These are phyloP conservation scores for Ormosia emarginata DNA, from an alignment of 306 rosid species.

Conservation along the genomic window DNA sequence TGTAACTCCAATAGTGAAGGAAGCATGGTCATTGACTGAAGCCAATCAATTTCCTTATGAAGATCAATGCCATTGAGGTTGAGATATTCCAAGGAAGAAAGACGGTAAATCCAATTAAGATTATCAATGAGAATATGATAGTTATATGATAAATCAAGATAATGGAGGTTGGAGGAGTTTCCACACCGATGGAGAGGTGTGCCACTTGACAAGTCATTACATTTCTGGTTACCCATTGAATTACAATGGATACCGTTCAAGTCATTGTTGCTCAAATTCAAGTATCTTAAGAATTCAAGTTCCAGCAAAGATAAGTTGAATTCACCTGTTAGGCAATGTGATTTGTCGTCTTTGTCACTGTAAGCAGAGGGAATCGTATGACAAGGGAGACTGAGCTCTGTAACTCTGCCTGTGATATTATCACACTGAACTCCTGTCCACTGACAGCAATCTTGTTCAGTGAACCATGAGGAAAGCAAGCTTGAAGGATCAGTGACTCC, in stretches of 20 bases:
- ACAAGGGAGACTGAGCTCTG: not conserved
- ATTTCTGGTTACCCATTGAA: no score
- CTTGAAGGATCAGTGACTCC: not conserved
- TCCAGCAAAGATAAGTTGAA: not conserved
- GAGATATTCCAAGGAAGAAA: slow-evolving; percentile 11
- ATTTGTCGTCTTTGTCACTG: not conserved
- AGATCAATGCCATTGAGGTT: not conserved
- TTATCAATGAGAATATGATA: not conserved
- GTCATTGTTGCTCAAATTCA: slow-evolving; percentile 7
- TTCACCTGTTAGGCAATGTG: not conserved
- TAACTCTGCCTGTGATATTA: not conserved
- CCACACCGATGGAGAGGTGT: not conserved
- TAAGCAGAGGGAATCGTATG: not conserved
- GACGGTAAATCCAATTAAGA: not conserved
- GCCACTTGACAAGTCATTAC: not conserved
- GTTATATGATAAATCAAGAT: not conserved
- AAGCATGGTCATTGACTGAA: not conserved
- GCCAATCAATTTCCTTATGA: not conserved
- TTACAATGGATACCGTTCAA: not conserved
- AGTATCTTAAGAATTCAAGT: not conserved
- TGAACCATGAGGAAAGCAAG: not conserved
- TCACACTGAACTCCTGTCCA: not conserved
- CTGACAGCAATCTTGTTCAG: not conserved
- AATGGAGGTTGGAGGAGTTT: not conserved
- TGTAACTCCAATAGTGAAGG: slow-evolving; percentile 28